Conservation (phyloP, 1,139 yeast genomes). For the Debaryomycetaceae sp. region DNA sequence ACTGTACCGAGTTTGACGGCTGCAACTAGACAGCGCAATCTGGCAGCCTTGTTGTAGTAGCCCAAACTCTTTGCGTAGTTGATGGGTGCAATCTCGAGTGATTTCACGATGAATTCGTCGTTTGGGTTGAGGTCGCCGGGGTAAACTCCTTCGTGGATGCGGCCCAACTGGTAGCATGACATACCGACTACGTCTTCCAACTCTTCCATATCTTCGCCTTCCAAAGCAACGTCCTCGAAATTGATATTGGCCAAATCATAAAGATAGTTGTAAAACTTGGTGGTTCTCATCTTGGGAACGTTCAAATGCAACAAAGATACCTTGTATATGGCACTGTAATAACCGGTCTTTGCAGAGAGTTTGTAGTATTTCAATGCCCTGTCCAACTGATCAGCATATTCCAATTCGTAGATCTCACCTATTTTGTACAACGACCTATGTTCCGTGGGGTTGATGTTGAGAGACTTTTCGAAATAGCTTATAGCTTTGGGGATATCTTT, state of each 20-base stretch:
- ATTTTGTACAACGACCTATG: conserved; percentile 36
- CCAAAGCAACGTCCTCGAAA: conserved; percentile 32
- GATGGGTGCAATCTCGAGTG: conserved; percentile 40
- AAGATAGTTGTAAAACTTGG: conserved; percentile 35
- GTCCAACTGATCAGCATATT: conserved; percentile 26
- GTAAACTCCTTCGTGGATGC: conserved; percentile 64
- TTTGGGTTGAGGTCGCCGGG: conserved; percentile 42
- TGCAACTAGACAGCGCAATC: conserved; percentile 71
- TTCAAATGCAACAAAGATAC: conserved; percentile 39
- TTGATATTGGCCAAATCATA: conserved; percentile 38
- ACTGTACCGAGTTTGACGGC: conserved; percentile 85
- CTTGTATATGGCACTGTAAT: conserved; percentile 43
- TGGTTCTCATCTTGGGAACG: conserved; percentile 33
- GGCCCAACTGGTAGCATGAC: conserved; percentile 57
- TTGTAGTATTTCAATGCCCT: conserved; percentile 36
- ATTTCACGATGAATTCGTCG: conserved; percentile 33
- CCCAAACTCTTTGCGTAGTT: conserved; percentile 62
- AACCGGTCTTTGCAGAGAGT: conserved; percentile 41
- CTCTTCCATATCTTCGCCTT: conserved; percentile 41
- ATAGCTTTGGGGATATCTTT: conserved; percentile 30
- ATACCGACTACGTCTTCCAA: conserved; percentile 41
- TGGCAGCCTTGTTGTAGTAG: conserved; percentile 75
- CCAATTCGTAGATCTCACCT: conserved; percentile 42
- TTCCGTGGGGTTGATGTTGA: conserved; percentile 31
- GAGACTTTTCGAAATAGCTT: conserved; percentile 30